phyloP scores from a whole-genome alignment of 164 flowering plant species.

The Brasenia schreberi region DNA sequence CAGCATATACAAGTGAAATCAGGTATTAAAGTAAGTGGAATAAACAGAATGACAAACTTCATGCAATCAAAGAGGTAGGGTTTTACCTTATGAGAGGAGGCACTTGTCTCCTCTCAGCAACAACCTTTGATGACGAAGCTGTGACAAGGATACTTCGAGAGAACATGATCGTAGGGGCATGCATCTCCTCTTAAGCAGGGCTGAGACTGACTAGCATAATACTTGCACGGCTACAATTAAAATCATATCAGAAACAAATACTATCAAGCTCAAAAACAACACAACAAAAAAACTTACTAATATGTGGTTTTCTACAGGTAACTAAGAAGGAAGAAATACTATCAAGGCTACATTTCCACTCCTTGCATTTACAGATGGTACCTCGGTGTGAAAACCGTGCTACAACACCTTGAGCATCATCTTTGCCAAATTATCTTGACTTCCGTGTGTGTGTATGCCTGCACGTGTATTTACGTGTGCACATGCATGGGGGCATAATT shows the following conservation, averaged over 20 bases:
- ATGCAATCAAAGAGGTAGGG: not conserved
- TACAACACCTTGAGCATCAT: too few relatives aligned
- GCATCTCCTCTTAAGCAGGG: slow-evolving; percentile 87
- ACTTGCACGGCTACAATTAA: slow-evolving; percentile 55
- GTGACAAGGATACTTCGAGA: slow-evolving; percentile 73
- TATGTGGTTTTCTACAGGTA: too few relatives aligned
- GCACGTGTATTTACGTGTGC: too few relatives aligned
- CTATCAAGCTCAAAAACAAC: too few relatives aligned
- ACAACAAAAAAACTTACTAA: too few relatives aligned
- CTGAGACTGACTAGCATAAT: slow-evolving; percentile 36
- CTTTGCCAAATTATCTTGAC: too few relatives aligned
- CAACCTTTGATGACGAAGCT: slow-evolving; percentile 37
- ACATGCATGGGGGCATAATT: not conserved
- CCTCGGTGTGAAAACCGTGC: too few relatives aligned
- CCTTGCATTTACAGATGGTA: too few relatives aligned
- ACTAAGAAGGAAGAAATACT: too few relatives aligned
- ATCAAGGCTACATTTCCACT: too few relatives aligned
- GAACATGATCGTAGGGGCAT: slow-evolving; percentile 83
- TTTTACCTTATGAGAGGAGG: slow-evolving; percentile 69
- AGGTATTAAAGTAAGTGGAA: not conserved
- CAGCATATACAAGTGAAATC: not conserved
- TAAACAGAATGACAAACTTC: not conserved
- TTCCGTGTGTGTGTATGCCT: too few relatives aligned
- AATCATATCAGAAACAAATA: slow-evolving; percentile 1
- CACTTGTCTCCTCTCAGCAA: slow-evolving; percentile 68